These are phyloP conservation scores for Balamuthia mandrillaris DNA, from an alignment of 208 protist species.

Conservation along the genomic window DNA sequence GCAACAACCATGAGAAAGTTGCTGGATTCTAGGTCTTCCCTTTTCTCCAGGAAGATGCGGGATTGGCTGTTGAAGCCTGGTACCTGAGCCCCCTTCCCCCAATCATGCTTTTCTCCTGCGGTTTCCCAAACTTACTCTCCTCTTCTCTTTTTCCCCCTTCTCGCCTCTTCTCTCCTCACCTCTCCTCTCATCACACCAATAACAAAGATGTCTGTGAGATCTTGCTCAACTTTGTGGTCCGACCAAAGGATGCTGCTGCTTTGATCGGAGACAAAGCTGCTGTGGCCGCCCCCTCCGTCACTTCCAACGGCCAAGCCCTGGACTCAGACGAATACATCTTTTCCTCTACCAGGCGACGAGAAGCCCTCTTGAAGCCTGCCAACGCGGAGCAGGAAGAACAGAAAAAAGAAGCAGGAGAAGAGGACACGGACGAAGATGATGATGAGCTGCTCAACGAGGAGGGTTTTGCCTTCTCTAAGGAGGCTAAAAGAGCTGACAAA, in stretches of 20 bases:
- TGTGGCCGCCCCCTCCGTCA: neutral
- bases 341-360: conserved; percentile 19
- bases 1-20: neutral
- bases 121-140: neutral
- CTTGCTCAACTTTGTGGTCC: neutral
- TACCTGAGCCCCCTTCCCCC: neutral
- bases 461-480: conserved; percentile 41
- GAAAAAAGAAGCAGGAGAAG: conserved; percentile 35
- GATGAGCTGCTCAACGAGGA: conserved; percentile 28
- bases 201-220: conserved; percentile 10
- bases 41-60: conserved; percentile 41
- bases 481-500: conserved; percentile 38
- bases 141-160: neutral
- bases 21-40: conserved; percentile 28
- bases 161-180: neutral
- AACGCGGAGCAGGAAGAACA: too few species aligned
- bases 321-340: conserved; percentile 36
- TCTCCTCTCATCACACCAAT: neutral
- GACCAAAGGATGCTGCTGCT: conserved; percentile 10
- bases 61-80: conserved; percentile 39
- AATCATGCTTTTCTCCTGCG: neutral
- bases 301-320: neutral
- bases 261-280: neutral
- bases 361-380: conserved; percentile 23
- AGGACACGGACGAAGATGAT: conserved; percentile 5